Evolutionary conservation across 2,329 filamentous ascomycete genomes (phyloP).

Genomic region (Endoconidiophora polonica): DNA sequence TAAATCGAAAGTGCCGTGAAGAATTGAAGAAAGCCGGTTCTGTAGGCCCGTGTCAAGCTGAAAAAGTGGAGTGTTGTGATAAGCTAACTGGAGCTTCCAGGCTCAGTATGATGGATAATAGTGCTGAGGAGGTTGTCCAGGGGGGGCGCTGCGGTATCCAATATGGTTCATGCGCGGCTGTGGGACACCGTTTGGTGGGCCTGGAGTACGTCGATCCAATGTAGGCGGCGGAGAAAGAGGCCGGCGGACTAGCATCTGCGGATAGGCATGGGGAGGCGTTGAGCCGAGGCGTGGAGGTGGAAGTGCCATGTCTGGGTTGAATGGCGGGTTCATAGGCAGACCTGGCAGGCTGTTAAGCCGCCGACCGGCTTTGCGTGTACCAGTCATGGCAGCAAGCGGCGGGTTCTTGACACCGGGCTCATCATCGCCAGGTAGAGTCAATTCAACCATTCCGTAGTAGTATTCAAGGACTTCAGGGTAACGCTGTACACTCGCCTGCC

Average conservation of each 20-base stretch:
- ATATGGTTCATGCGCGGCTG: neutral
- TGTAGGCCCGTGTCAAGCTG: neutral
- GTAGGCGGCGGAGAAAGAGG: slow-evolving; percentile 20
- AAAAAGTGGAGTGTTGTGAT: too few relatives aligned
- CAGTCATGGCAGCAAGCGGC: slow-evolving; percentile 36
- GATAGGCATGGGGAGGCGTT: slow-evolving; percentile 21
- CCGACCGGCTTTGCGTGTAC: slow-evolving; percentile 30
- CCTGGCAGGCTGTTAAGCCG: slow-evolving; percentile 20
- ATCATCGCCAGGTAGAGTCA: slow-evolving; percentile 47
- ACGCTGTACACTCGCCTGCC: slow-evolving; percentile 55
- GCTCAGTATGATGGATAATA: slow-evolving; percentile 5
- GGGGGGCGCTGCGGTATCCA: neutral
- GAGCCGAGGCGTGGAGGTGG: slow-evolving; percentile 20
- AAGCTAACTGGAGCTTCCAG: too few relatives aligned
- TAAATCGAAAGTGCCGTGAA: neutral
- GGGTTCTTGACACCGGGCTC: slow-evolving; percentile 43
- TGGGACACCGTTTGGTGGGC: slow-evolving; percentile 1
- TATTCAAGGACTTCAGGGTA: slow-evolving; percentile 74
- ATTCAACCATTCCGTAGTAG: slow-evolving; percentile 54
- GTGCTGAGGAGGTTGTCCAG: neutral
- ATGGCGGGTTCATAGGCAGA: slow-evolving; percentile 23
- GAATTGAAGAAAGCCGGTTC: neutral
- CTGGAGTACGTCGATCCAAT: slow-evolving; percentile 9
- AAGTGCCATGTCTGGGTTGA: slow-evolving; percentile 14
- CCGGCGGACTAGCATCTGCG: slow-evolving; percentile 21